Evolutionary conservation across 139 green algal species (phyloP).

Genomic region (Tetradesmus obliquus): DNA sequence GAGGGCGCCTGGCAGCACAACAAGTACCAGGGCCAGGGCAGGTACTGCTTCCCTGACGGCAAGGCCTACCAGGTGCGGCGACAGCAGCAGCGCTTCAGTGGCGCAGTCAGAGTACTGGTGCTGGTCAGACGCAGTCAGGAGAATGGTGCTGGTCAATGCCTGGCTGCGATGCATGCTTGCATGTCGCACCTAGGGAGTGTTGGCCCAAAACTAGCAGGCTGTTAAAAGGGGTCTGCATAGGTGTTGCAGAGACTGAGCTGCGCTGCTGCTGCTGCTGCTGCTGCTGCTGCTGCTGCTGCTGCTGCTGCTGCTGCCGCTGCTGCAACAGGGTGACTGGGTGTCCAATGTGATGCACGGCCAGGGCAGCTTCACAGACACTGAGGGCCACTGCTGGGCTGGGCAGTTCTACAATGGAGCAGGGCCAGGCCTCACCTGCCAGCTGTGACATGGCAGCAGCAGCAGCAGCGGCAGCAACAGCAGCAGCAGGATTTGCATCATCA

Average conservation of each 20-base stretch:
- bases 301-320: neutral
- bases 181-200: no score
- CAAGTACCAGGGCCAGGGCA: constrained; percentile 70
- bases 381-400: constrained; percentile 68
- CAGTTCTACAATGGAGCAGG: constrained; percentile 76
- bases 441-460: constrained; percentile 37
- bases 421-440: constrained; percentile 62
- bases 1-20: constrained; percentile 63
- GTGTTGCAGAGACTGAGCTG: no score
- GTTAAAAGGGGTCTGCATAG: no score
- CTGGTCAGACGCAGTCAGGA: neutral
- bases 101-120: neutral
- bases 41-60: constrained; percentile 56
- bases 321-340: constrained; percentile 63
- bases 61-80: constrained; percentile 42
- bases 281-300: neutral
- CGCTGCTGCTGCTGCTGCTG: neutral
- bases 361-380: constrained; percentile 63
- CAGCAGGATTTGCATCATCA: neutral
- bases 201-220: no score
- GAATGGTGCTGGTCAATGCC: no score
- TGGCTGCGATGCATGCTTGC: no score
- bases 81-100: neutral
- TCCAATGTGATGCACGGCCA: constrained; percentile 70
- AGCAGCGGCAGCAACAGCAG: neutral